Percentiles rank a stretch among this genome's conserved stretches.
Evolutionary conservation across 768 basidiomycete species (phyloP).

Genomic region (Suillus bovinus): DNA sequence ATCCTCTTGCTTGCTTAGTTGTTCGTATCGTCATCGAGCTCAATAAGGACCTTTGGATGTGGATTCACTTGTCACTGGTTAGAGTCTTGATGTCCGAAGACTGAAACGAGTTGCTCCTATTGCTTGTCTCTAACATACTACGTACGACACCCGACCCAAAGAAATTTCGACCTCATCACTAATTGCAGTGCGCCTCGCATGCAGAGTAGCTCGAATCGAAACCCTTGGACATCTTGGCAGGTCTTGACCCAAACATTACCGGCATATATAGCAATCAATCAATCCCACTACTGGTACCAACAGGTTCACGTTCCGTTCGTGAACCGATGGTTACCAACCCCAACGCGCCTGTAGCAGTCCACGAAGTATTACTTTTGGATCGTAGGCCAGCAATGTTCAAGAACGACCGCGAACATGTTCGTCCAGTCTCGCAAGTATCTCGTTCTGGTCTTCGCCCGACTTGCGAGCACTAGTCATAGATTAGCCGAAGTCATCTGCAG

Average conservation of each 20-base stretch:
- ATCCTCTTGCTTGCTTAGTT: no score
- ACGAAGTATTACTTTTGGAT: background rate
- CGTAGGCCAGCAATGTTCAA: background rate
- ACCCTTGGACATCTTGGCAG: no score
- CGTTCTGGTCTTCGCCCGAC: constrained; percentile 41
- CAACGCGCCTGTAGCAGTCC: background rate
- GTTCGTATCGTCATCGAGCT: no score
- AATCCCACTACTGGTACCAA: no score
- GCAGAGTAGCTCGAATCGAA: no score
- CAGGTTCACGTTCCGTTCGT: no score
- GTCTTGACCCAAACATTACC: no score
- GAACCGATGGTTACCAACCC: no score
- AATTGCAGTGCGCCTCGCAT: background rate
- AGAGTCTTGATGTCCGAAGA: background rate
- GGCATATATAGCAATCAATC: no score
- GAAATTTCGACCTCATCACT: background rate
- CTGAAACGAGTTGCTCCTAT: background rate
- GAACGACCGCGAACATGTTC: constrained; percentile 22
- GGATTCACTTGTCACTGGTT: background rate
- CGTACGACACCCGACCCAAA: background rate
- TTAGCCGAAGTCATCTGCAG: constrained; percentile 10
- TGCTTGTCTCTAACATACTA: background rate
- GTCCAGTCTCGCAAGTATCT: constrained; percentile 45
- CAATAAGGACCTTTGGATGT: no score
- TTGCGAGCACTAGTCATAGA: constrained; percentile 37